Evolutionary conservation across 2,329 filamentous ascomycete species (phyloP), one percentile per base, ranked within the genome.

Genomic region (Rhinocladiella mackenziei): DNA sequence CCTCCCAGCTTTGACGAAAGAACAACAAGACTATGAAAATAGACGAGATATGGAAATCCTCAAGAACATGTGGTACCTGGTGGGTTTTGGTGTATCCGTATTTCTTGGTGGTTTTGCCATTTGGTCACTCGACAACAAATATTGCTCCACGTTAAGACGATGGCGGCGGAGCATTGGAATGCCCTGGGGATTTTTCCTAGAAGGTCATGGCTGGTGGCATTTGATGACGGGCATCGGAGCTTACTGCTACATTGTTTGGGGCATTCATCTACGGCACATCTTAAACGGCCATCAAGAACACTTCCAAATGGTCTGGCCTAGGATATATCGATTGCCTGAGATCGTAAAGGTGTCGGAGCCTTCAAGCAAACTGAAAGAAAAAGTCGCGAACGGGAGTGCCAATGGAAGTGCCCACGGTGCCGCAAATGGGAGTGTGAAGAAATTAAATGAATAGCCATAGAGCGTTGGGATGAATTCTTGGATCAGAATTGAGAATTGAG

Each of bases 191-290:
- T 72, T 89, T 10, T 50, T 92, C 5, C 73, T 92, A 1, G 82
- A 86, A 58, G 81, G 81, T 1, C 82, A 86, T 63, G 81, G 81
- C 7, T 84, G 81, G 81, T 85, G 81, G 81, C 86, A 91, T 66
- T 60, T 91, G 26, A 81, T 91, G 75, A 92, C 87, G 0, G 86
- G 86, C 9, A 71, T 83, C 25, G 87, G 87, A 62, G 86, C 86
- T 11, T 94, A 94, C 64, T 84, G 83, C 60, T 88, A 91, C 61
- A 87, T 94, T 55, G 71, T 80, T 10, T 94, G 87, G 86, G 83
- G 86, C 10, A 80, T 89, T 18, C 91, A 86, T 83, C 73, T 92
- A 13, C 78, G 86, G 29, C 81, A 84, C 51, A 88, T 85, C 56
- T 68, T 92, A 37, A 86, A 89, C 50, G 78, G 80, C 3, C 74